Evolutionary conservation across 495 filamentous ascomycete species (phyloP).

Genomic region (Aspergillus steynii): DNA sequence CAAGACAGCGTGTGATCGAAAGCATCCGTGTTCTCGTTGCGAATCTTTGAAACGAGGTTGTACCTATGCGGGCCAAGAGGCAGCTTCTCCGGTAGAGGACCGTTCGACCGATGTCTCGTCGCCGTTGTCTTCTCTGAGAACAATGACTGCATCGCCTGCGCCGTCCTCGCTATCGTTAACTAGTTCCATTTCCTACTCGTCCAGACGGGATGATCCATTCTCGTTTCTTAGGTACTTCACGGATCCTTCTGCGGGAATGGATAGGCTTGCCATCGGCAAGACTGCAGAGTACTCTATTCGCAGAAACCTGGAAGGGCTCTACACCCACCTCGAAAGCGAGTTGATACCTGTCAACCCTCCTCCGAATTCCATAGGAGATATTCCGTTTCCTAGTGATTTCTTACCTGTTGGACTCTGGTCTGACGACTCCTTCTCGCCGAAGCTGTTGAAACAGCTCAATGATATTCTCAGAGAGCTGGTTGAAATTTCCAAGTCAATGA

Average conservation of each 20-base stretch:
- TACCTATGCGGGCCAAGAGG: constrained; percentile 18
- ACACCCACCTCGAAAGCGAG: constrained; percentile 35
- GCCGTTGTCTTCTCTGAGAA: neutral
- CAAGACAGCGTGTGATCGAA: constrained; percentile 34
- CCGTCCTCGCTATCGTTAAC: neutral
- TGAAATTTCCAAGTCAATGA: constrained; percentile 38
- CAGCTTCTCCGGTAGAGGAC: constrained; percentile 4
- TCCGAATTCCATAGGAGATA: constrained; percentile 15
- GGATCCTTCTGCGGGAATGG: constrained; percentile 32
- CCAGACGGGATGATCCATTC: constrained; percentile 52
- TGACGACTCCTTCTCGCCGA: constrained; percentile 22
- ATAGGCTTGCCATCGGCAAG: constrained; percentile 38
- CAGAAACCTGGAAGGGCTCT: constrained; percentile 33
- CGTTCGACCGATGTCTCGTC: constrained; percentile 11
- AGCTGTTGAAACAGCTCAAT: constrained; percentile 33
- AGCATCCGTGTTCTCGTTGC: constrained; percentile 34
- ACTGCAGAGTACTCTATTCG: constrained; percentile 35
- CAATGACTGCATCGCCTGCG: neutral
- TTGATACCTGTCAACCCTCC: constrained; percentile 27
- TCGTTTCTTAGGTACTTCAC: constrained; percentile 38
- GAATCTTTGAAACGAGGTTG: constrained; percentile 25
- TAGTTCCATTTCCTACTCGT: constrained; percentile 36
- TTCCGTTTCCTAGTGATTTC: constrained; percentile 22
- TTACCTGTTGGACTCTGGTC: constrained; percentile 9
- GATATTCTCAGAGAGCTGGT: constrained; percentile 32